Evolutionary conservation across 2,329 filamentous ascomycete species (phyloP), one percentile per base, ranked within the genome.

Genomic region (Aspergillus thermomutatus): DNA sequence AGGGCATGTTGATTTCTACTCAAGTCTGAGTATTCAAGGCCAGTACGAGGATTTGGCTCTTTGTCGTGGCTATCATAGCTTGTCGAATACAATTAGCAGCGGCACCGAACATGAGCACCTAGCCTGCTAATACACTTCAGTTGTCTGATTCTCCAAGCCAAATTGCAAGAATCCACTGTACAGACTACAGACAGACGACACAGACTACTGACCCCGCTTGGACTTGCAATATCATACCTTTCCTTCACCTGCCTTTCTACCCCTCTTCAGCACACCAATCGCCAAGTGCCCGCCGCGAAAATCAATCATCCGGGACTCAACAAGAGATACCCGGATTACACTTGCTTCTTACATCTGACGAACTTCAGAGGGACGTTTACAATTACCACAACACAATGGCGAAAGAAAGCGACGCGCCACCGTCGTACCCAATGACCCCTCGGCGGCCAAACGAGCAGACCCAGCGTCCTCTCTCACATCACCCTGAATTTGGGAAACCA

Each of bases 401-500:
- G 10, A 77, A 78, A 62, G 80, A 83, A 73, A 75, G 80, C 58
- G 78, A 79, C 56, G 77, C 78, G 17, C 43, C 43, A 5, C 72
- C 76, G 11, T 68, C 69, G 49, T 67, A 71, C 50, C 68, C 71
- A 7, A 64, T 69, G 45, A 69, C 68, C 34, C 70, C 74, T 50
- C 69, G 71, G 19, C 74, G 72, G 59, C 67, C 69, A 14, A 71
- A 71, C 50, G 68, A 76, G 28, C 69, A 71, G 37, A 53, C 68
- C 19, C 67, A 66, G 40, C 64, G 72, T 28, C 65, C 72, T 14
- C 62, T 72, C 11, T 65, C 73, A 14, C 72, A 77, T 4, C 72
- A 77, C 31, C 76, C 80, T 41, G 79, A 85, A 64, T 87, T 87
- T 65, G 84, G 84, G 52, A 81, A 82, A 63, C 77, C 84, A 1